These are phyloP conservation scores for Rhizophagus prolifer DNA, from an alignment of 192 early-diverging fungal species.

Conservation along the genomic window DNA sequence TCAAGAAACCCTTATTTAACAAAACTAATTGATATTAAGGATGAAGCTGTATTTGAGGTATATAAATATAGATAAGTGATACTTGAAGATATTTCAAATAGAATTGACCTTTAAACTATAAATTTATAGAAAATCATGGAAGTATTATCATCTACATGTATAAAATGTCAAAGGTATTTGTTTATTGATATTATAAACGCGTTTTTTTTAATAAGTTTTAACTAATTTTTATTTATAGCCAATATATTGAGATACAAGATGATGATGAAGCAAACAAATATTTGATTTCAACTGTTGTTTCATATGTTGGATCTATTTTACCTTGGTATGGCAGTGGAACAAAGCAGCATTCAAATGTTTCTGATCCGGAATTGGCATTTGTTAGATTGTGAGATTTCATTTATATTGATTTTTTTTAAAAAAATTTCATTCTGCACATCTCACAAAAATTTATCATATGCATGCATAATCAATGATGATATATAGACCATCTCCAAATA, in stretches of 20 bases:
- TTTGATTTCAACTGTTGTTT: slow-evolving; percentile 36
- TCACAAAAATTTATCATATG: background rate
- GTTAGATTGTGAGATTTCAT: slow-evolving; percentile 35
- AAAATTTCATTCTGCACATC: background rate
- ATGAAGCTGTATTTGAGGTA: slow-evolving; percentile 36
- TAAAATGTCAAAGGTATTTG: slow-evolving; percentile 10
- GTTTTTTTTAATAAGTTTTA: background rate
- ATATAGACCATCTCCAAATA: slow-evolving; percentile 45
- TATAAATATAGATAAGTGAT: background rate
- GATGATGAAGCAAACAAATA: slow-evolving; percentile 48
- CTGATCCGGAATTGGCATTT: slow-evolving; percentile 39
- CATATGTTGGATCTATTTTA: slow-evolving; percentile 46
- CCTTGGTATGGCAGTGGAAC: slow-evolving; percentile 34
- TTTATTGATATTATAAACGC: background rate
- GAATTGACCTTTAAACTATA: background rate
- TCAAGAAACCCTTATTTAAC: slow-evolving; percentile 47
- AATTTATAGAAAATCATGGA: slow-evolving; percentile 28
- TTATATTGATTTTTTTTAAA: background rate
- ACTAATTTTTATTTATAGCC: slow-evolving; percentile 11
- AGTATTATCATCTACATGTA: slow-evolving; percentile 1
- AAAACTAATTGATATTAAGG: slow-evolving; percentile 36
- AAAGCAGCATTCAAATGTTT: slow-evolving; percentile 20
- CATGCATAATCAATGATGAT: background rate
- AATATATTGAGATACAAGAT: slow-evolving; percentile 45
- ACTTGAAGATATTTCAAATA: too few species aligned